phyloP scores from a whole-genome alignment of 352 stramenopile genomes.

The Phytophthora pini region DNA sequence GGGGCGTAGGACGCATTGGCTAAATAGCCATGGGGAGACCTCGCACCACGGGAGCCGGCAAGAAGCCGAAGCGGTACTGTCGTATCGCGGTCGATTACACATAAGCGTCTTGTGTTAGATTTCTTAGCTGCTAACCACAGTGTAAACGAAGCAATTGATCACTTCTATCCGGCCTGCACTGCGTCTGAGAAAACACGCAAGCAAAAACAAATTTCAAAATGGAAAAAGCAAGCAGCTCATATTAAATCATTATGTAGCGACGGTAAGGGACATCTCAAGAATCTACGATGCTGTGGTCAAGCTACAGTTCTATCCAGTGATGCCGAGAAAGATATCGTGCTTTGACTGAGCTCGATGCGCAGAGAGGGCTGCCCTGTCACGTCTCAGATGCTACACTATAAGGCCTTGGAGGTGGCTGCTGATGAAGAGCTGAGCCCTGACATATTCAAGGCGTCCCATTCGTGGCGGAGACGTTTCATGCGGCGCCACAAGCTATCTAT shows the following conservation, averaged over 20 bases:
- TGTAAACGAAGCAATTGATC: constrained; percentile 1
- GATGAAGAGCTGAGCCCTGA: constrained; percentile 2
- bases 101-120: not conserved
- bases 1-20: not conserved
- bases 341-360: constrained; percentile 6
- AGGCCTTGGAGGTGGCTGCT: constrained; percentile 7
- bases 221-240: constrained; percentile 6
- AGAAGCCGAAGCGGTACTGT: constrained; percentile 1
- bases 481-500: constrained; percentile 7
- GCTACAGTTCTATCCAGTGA: constrained; percentile 7
- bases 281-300: constrained; percentile 1
- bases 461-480: constrained; percentile 4
- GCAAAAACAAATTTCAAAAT: constrained; percentile 14
- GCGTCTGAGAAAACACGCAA: not conserved
- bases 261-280: constrained; percentile 2
- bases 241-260: not conserved
- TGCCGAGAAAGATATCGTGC: constrained; percentile 1
- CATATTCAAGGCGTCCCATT: constrained; percentile 8
- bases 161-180: not conserved
- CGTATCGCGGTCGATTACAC: constrained; percentile 16
- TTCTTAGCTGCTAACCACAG: not conserved
- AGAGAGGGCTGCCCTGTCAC: constrained; percentile 5
- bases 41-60: constrained; percentile 9
- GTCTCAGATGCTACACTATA: constrained; percentile 5
- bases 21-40: not conserved